Conservation (phyloP, 371 early-diverging fungal species). For the Mortierella sp. region DNA sequence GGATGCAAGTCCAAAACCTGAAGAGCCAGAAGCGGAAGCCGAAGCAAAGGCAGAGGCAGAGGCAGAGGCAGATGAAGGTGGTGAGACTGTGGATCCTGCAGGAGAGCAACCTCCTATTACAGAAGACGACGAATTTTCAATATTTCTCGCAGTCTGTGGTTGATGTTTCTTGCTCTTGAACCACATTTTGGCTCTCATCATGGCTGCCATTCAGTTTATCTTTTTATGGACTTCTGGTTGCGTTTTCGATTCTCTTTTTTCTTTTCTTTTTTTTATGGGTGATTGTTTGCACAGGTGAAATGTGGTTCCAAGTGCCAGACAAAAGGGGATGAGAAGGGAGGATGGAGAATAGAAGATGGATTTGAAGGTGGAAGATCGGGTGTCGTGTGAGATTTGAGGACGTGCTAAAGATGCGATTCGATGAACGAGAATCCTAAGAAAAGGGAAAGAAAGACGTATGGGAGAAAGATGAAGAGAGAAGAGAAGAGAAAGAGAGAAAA, state of each 20-base stretch:
- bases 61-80: constrained; percentile 8
- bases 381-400: not conserved
- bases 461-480: not conserved
- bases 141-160: not conserved
- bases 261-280: too few species aligned
- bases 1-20: not conserved
- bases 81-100: constrained; percentile 8
- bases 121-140: not conserved
- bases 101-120: constrained; percentile 3
- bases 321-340: not conserved
- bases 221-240: not conserved
- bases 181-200: constrained; percentile 10
- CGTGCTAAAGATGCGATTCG: not conserved
- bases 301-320: not conserved
- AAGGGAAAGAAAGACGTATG: not conserved
- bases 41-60: not conserved
- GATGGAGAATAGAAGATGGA: not conserved
- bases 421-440: not conserved
- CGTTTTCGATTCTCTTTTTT: not conserved
- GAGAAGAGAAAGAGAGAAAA: not conserved
- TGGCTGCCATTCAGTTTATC: not conserved
- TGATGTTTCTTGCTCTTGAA: constrained; percentile 13
- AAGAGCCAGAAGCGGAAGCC: not conserved
- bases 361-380: not conserved
- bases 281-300: not conserved